phyloP scores from a whole-genome alignment of 2,329 filamentous ascomycete genomes.

The Ascochyta pisi region DNA sequence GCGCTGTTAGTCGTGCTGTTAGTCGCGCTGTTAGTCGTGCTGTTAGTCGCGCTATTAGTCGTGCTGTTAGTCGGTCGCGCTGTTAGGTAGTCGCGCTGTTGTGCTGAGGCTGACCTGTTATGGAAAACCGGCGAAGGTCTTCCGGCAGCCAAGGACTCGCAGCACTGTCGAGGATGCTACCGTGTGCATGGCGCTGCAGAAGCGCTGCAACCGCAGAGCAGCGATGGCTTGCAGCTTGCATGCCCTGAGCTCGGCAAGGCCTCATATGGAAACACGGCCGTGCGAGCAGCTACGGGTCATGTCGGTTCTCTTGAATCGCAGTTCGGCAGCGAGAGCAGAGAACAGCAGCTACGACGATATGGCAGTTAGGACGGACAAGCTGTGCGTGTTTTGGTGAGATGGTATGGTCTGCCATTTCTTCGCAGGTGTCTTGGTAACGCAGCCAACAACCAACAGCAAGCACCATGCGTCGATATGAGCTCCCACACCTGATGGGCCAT shows the following conservation, averaged over 20 bases:
- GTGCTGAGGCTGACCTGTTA: background rate
- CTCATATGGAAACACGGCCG: slow-evolving; percentile 41
- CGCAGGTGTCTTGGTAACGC: background rate
- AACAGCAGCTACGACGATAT: background rate
- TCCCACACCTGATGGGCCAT: slow-evolving; percentile 1
- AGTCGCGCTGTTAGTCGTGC: too few species aligned
- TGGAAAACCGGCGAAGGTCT: background rate
- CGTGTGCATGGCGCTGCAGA: slow-evolving; percentile 15
- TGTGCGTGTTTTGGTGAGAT: background rate
- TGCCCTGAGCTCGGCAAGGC: slow-evolving; percentile 18
- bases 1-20: too few species aligned
- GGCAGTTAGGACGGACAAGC: background rate
- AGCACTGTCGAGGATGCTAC: background rate
- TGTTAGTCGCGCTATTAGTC: too few species aligned
- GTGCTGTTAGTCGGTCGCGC: too few species aligned
- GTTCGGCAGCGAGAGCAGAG: background rate
- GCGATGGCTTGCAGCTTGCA: slow-evolving; percentile 22
- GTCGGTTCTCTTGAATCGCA: background rate
- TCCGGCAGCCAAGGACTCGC: background rate
- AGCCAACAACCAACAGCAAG: background rate
- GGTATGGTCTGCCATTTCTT: background rate
- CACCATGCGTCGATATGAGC: background rate
- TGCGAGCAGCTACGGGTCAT: slow-evolving; percentile 6
- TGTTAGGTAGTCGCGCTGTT: background rate
- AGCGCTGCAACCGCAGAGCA: slow-evolving; percentile 41